Conservation (phyloP, 2,329 filamentous ascomycete species). For the Laburnicola sp. region DNA sequence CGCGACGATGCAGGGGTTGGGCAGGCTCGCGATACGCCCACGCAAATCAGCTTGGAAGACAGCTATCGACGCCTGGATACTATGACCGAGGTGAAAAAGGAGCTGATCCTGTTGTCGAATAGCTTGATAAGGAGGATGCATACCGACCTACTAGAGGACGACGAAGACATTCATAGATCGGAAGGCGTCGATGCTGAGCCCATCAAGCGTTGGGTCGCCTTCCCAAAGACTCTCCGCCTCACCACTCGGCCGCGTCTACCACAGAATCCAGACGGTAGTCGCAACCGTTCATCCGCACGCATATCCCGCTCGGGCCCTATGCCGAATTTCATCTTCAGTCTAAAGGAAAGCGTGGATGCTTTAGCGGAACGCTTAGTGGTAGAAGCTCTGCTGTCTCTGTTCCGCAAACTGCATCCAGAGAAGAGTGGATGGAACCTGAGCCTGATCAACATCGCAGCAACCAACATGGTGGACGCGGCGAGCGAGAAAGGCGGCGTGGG, state of each 20-base stretch:
- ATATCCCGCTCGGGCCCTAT: conserved; percentile 75
- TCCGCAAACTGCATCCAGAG: conserved; percentile 72
- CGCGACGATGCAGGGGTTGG: conserved; percentile 75
- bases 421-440: conserved; percentile 75
- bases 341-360: conserved; percentile 60
- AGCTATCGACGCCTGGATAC: conserved; percentile 76
- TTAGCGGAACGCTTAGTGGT: conserved; percentile 70
- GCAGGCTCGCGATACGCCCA: conserved; percentile 70
- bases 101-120: conserved; percentile 68
- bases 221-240: conserved; percentile 78
- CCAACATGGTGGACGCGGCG: conserved; percentile 69
- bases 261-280: conserved; percentile 57
- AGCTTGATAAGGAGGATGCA: conserved; percentile 80
- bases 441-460: conserved; percentile 82
- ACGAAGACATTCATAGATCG: conserved; percentile 37
- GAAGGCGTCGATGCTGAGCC: not conserved
- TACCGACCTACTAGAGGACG: conserved; percentile 67
- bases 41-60: conserved; percentile 63
- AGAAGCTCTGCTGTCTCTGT: conserved; percentile 70
- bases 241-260: conserved; percentile 69
- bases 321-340: conserved; percentile 72
- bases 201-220: conserved; percentile 69
- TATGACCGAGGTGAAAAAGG: conserved; percentile 64
- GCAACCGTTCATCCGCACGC: conserved; percentile 65
- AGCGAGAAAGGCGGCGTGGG: conserved; percentile 56